Evolutionary conservation across 2,329 filamentous ascomycete genomes (phyloP), one percentile per base, ranked within the genome.

Genomic region (Nectriaceae sp.): DNA sequence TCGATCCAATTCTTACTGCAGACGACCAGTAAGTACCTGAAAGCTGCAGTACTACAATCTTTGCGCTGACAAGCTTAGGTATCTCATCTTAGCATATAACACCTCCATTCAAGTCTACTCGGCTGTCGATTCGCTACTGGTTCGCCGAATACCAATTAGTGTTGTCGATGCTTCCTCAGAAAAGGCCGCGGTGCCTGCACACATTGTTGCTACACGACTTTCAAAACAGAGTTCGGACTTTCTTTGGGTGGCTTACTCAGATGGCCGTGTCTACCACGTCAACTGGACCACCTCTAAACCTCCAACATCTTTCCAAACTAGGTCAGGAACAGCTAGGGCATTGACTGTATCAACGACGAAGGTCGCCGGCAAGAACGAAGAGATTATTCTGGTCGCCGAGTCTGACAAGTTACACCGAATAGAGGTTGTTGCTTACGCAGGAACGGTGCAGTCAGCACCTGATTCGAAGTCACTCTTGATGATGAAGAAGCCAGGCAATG

Each of bases 21-120:
- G 80, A 87, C 63, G 83, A 87, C 64, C 76, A 77, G 82, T 86
- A 70, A 65, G 78, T 63, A 50, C 24, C 31, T 6, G 33, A 36
- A 36, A 11, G 33, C n/a, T 36, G 33, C n/a, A n/a, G n/a, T n/a
- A 31, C 15, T 39, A 18, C 8, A 10, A 39, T 21, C 16, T 10
- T 39, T 39, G 8, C 16, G 8, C 37, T 18, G 16, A n/a, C 11
- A 6, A 16, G 16, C n/a, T 16, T 37, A 90, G 89, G 64, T 80
- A 87, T 69, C 67, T 97, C 33, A 84, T 97, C 48, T 68, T 96
- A 47, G 82, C 87, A 24, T 89, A 90, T 62, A 81, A 85, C 51
- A 85, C 82, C 21, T 86, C 87, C 10, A 76, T 97, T 45, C 88
- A 91, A 65, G 79, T 96, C 21, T 96, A 94, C 69, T 88, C 89